Conservation (phyloP, 305 asterid species). For the Caryopteris hybrid region DNA sequence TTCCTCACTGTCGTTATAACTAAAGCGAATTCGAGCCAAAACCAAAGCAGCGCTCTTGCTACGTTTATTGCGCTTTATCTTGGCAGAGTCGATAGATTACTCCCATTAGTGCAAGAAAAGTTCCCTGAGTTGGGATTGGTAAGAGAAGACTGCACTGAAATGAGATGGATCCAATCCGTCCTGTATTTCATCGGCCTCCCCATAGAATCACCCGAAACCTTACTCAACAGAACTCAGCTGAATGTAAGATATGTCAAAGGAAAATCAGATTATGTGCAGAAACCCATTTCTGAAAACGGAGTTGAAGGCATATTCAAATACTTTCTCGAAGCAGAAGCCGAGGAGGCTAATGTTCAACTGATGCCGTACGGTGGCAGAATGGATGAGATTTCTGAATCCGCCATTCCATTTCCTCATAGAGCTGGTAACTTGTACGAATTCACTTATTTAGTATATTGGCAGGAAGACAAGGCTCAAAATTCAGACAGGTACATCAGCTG, state of each 20-base stretch:
- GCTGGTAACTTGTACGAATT: conserved; percentile 21
- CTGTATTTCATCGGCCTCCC: neutral
- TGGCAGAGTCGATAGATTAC: conserved; percentile 9
- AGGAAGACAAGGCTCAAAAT: neutral
- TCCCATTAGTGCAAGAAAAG: conserved; percentile 10
- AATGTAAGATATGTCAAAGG: neutral
- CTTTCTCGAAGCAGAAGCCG: neutral
- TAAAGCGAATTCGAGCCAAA: neutral
- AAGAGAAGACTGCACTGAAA: conserved; percentile 14
- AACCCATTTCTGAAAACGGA: neutral
- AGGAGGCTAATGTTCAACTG: neutral
- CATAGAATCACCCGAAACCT: neutral
- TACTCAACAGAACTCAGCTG: neutral
- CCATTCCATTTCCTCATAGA: conserved; percentile 24
- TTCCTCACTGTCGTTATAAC: neutral
- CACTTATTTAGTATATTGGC: neutral
- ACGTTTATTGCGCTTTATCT: conserved; percentile 19
- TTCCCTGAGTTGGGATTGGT: conserved; percentile 26
- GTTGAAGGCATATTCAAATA: conserved; percentile 8
- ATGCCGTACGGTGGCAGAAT: conserved; percentile 11
- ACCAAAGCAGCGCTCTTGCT: neutral
- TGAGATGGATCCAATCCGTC: conserved; percentile 28
- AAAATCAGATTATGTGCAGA: conserved; percentile 12
- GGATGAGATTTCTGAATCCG: neutral
- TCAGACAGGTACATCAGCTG: conserved; percentile 14